A percentile compares a stretch with the other conserved stretches of the same genome.
Conservation (phyloP, 169 alveolate genomes). For the Babesia caballi region DNA sequence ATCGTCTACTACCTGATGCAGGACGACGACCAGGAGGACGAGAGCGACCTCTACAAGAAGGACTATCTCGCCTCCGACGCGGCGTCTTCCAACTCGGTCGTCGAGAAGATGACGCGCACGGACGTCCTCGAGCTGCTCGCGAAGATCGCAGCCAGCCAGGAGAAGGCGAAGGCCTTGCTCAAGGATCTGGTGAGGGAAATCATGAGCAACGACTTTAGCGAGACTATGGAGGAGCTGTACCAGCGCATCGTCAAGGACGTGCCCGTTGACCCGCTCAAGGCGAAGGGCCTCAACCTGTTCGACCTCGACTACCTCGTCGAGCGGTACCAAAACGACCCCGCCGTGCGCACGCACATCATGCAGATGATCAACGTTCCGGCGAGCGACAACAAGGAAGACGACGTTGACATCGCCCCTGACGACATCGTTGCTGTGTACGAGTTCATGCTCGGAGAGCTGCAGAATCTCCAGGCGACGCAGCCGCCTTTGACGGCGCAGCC, state of each 20-base stretch:
- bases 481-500: slow-evolving; percentile 63
- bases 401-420: slow-evolving; percentile 49
- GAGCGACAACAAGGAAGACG: slow-evolving; percentile 54
- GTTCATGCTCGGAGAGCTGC: slow-evolving; percentile 78
- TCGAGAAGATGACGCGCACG: slow-evolving; percentile 57
- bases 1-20: slow-evolving; percentile 22
- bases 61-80: background rate
- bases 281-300: slow-evolving; percentile 65
- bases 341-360: slow-evolving; percentile 36
- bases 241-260: slow-evolving; percentile 43
- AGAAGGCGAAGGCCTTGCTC: slow-evolving; percentile 71
- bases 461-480: slow-evolving; percentile 66
- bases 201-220: slow-evolving; percentile 35
- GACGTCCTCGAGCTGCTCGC: slow-evolving; percentile 67
- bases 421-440: slow-evolving; percentile 75
- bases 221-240: slow-evolving; percentile 40
- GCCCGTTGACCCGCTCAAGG: slow-evolving; percentile 72
- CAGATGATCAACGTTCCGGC: slow-evolving; percentile 51
- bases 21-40: slow-evolving; percentile 40
- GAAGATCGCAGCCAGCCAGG: slow-evolving; percentile 71
- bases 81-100: slow-evolving; percentile 20
- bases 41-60: slow-evolving; percentile 39
- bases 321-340: slow-evolving; percentile 65
- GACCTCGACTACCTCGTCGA: slow-evolving; percentile 75
- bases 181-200: slow-evolving; percentile 55